phyloP scores from a whole-genome alignment of 2,329 filamentous ascomycete genomes.

The Fusarium pininemorale region DNA sequence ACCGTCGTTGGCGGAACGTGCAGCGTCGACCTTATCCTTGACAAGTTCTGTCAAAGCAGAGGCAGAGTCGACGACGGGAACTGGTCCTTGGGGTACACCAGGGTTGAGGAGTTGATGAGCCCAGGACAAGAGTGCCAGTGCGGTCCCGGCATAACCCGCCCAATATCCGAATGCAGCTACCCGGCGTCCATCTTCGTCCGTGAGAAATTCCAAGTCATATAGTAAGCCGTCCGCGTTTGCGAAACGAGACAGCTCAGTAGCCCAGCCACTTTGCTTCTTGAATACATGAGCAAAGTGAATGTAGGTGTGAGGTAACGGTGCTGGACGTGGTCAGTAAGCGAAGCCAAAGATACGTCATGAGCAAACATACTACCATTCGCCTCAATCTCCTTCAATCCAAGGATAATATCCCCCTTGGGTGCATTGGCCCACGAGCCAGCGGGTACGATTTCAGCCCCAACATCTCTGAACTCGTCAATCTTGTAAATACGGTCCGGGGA shows the following conservation, averaged over 20 bases:
- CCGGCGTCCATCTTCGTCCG: accelerated
- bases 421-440: neutral
- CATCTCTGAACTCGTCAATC: neutral
- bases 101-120: neutral
- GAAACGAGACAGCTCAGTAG: neutral
- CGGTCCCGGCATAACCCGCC: neutral
- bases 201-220: neutral
- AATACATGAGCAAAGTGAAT: neutral
- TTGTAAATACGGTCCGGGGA: neutral
- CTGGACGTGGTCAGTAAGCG: neutral
- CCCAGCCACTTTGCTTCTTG: neutral
- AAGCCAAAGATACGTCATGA: too few species aligned
- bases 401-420: neutral
- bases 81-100: neutral
- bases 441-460: accelerated
- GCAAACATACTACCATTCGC: neutral
- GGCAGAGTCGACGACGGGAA: neutral
- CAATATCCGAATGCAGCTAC: neutral
- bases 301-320: neutral
- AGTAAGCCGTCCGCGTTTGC: neutral
- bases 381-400: neutral
- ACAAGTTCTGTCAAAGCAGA: neutral
- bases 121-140: neutral
- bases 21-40: neutral
- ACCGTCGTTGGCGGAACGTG: neutral